phyloP scores from a whole-genome alignment of 495 filamentous ascomycete species.

The Penicillium simplicissimum region DNA sequence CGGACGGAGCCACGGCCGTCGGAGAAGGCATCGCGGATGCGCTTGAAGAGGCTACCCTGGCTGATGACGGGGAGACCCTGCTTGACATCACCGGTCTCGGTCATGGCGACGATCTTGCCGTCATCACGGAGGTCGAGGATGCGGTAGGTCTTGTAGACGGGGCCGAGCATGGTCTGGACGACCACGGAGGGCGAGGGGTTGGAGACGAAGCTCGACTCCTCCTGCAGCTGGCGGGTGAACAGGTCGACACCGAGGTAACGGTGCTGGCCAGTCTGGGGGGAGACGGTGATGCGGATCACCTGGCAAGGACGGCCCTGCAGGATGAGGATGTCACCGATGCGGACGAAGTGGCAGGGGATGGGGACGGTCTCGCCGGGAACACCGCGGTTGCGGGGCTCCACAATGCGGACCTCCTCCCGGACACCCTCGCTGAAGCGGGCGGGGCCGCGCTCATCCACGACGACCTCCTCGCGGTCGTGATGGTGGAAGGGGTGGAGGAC shows the following conservation, averaged over 20 bases:
- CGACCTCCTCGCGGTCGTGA: conserved; percentile 59
- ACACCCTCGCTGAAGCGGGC: conserved; percentile 43
- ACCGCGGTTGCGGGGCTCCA: conserved; percentile 52
- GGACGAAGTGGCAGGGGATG: conserved; percentile 99
- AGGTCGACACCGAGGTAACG: conserved; percentile 99
- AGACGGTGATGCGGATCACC: conserved; percentile 99
- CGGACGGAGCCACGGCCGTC: conserved; percentile 91
- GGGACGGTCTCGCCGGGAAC: conserved; percentile 80
- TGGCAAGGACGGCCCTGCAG: conserved; percentile 99
- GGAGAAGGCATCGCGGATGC: conserved; percentile 82
- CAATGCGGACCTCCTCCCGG: conserved; percentile 52
- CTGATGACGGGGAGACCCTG: conserved; percentile 89
- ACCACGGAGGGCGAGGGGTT: conserved; percentile 95
- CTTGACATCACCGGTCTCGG: conserved; percentile 94
- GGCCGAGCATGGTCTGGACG: conserved; percentile 99
- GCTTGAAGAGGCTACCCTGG: conserved; percentile 82
- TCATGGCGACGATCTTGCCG: conserved; percentile 77
- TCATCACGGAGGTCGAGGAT: conserved; percentile 96
- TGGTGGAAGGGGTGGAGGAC: conserved; percentile 71
- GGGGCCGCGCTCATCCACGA: conserved; percentile 46
- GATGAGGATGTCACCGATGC: conserved; percentile 97
- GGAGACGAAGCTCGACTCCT: conserved; percentile 97
- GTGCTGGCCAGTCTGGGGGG: conserved; percentile 96
- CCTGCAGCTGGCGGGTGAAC: conserved; percentile 99
- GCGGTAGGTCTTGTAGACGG: conserved; percentile 99